phyloP scores from a whole-genome alignment of 2,329 filamentous ascomycete species.

The Septoria linicola region DNA sequence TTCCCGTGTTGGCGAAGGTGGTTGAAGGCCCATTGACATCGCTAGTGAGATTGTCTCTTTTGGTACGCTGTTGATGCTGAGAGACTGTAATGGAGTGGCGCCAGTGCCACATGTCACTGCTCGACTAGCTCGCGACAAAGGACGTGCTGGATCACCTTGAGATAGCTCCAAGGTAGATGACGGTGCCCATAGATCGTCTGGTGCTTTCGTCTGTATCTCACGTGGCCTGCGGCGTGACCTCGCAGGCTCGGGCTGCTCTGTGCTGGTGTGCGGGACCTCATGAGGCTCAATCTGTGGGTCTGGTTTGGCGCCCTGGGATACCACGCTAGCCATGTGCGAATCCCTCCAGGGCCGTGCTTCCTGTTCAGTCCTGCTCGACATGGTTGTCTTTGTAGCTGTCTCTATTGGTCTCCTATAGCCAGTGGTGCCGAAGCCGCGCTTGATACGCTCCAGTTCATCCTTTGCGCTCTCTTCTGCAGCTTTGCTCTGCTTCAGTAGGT shows the following conservation, averaged over 20 bases:
- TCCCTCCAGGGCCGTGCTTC: conserved; percentile 2
- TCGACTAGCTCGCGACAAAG: conserved; percentile 22
- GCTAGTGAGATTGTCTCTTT: conserved; percentile 19
- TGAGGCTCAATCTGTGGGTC: background rate
- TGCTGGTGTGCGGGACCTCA: background rate
- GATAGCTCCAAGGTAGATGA: conserved; percentile 21
- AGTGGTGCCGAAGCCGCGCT: conserved; percentile 15
- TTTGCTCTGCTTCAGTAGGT: conserved; percentile 22
- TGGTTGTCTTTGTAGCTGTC: background rate
- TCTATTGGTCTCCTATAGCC: conserved; percentile 14
- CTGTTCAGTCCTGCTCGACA: conserved; percentile 7
- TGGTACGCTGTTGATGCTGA: conserved; percentile 32
- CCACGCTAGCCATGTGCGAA: background rate
- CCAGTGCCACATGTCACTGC: conserved; percentile 30
- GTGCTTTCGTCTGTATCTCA: conserved; percentile 7
- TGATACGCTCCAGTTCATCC: conserved; percentile 16
- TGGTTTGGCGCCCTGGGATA: background rate
- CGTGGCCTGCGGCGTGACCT: conserved; percentile 12
- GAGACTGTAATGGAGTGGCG: conserved; percentile 31
- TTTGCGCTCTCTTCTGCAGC: conserved; percentile 8
- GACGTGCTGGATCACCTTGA: conserved; percentile 11
- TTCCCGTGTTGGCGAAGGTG: conserved; percentile 19
- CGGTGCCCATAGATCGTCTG: conserved; percentile 32
- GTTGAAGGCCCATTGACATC: conserved; percentile 25
- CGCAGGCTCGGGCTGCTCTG: conserved; percentile 2